Base-by-base conservation (phyloP, 2,329 filamentous ascomycete species). In the Venturia aucupariae region DNA sequence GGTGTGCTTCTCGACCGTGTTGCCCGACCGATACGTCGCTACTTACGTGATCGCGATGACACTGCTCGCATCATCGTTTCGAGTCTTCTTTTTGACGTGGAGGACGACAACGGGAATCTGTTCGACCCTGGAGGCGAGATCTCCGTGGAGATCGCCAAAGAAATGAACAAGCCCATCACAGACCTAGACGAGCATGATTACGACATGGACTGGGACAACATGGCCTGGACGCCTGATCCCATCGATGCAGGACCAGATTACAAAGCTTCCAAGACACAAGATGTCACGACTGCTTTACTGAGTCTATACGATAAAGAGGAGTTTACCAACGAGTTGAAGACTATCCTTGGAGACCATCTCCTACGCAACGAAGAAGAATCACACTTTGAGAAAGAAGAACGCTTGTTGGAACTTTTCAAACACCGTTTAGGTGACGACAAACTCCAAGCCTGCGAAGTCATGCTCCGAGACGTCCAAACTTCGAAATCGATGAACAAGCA, bases 271-370 rank as follows among this genome's bases (percentile, higher is more conserved):
- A 95, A 90, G 73, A 90, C 86, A 54, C 90, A 92, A 68, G 94
- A 99, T 74, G 88, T 97, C 15, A 91, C 97, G 65, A 92, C 92
- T 62, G 96, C 92, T 62, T 80, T 99, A 54, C 90, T 97, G 69
- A 89, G 86, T 65, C 85, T 96, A 0, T 90, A 96, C 69, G 93
- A 96, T 15, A 89, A 89, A 22, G 90, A 92, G 69, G 93, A 97
- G 57, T 97, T 97, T 72, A 94, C 97, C 75, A 95, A 92, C 69
- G 93, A 97, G 73, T 89, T 99, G 67, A 92, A 96, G 72, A 86
- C 83, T 63, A 90, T 96, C 54, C 84, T 99, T n/a, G 90, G 90
- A 5, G 90, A 95, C 67, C 87, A 92, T 59, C 78, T 99, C 3
- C 76, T 87, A 22, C 79, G 80, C 65, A 85, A 84, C 59, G 87